phyloP scores from a whole-genome alignment of 2,329 filamentous ascomycete genomes.

The Trichoderma koningiopsis region DNA sequence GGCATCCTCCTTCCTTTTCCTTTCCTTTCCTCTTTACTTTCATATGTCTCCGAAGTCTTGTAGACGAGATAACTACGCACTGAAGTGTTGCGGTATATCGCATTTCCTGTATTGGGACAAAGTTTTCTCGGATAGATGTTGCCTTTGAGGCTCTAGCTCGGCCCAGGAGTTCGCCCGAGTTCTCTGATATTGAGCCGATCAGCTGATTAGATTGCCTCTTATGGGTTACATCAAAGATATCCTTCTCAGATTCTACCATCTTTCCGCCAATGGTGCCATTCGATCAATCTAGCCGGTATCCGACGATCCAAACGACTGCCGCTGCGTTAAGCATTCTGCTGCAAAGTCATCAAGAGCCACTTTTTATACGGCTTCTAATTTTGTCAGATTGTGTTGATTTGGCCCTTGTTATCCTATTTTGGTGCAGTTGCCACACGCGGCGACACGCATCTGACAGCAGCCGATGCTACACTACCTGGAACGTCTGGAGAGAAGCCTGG shows the following conservation, averaged over 20 bases:
- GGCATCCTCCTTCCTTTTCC: no score
- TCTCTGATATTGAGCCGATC: background rate
- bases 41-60: no score
- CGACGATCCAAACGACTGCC: background rate
- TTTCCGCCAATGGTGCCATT: background rate
- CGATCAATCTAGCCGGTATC: background rate
- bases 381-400: background rate
- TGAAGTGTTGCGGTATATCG: background rate
- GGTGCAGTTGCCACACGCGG: background rate
- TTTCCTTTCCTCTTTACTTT: no score
- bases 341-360: background rate
- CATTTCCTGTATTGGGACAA: background rate
- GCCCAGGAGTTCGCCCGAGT: background rate
- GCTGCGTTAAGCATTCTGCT: background rate
- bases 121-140: background rate
- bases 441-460: background rate
- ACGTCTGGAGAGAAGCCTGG: background rate
- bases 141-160: background rate
- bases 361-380: background rate
- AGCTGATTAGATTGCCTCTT: background rate
- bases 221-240: background rate
- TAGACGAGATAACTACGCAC: background rate
- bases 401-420: background rate
- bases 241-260: background rate
- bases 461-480: background rate